A percentile compares a stretch with the other conserved stretches of the same genome.
Evolutionary conservation across 768 basidiomycete genomes (phyloP).

Genomic region (Dictyophora rubrovolvata): DNA sequence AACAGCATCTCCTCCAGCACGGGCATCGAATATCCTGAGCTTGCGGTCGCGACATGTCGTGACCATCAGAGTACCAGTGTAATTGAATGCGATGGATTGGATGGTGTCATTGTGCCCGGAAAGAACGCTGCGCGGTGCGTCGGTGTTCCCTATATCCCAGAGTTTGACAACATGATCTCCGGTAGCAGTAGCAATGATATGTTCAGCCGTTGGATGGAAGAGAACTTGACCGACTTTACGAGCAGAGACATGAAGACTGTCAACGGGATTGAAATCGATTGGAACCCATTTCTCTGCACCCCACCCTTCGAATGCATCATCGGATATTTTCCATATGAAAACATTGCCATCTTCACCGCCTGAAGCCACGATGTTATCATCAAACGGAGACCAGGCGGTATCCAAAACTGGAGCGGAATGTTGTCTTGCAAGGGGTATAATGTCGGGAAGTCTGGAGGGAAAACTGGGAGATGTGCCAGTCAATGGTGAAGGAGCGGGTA

Average conservation of each 20-base stretch:
- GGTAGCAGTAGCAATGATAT: conserved; percentile 72
- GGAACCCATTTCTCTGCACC: conserved; percentile 74
- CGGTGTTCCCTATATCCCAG: conserved; percentile 79
- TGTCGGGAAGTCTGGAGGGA: conserved; percentile 80
- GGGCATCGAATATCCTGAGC: conserved; percentile 84
- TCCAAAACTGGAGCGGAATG: conserved; percentile 82
- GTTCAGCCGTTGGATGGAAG: conserved; percentile 85
- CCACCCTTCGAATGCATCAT: conserved; percentile 70
- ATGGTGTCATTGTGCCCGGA: conserved; percentile 79
- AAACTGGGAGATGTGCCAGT: conserved; percentile 38
- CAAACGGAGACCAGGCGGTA: conserved; percentile 94
- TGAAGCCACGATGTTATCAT: conserved; percentile 83
- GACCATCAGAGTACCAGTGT: conserved; percentile 68
- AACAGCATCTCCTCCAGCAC: conserved; percentile 72
- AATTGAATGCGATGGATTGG: conserved; percentile 75
- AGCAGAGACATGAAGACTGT: conserved; percentile 64
- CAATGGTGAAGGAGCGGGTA: conserved; percentile 76
- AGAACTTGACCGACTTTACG: conserved; percentile 91
- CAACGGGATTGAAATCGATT: conserved; percentile 76
- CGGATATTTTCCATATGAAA: conserved; percentile 81
- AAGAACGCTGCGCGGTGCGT: conserved; percentile 50
- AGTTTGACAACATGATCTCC: conserved; percentile 85
- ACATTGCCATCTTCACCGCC: conserved; percentile 92
- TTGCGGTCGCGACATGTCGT: conserved; percentile 93
- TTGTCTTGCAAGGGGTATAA: conserved; percentile 82